A percentile compares a stretch with the other conserved stretches of the same genome.
phyloP scores from a whole-genome alignment of 768 basidiomycete species.

The Cyathus striatus region DNA sequence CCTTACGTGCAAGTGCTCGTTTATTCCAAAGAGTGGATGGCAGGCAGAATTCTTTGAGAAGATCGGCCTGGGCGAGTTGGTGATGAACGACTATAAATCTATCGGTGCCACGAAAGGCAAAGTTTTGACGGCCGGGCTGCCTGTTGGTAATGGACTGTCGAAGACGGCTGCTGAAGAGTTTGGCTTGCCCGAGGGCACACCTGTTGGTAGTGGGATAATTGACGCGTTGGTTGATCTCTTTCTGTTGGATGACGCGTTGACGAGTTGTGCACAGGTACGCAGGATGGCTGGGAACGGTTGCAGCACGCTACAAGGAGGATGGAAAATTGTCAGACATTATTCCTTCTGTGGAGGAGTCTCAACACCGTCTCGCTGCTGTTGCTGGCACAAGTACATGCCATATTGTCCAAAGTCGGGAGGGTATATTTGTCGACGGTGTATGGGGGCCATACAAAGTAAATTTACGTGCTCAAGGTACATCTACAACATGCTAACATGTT shows the following conservation, averaged over 20 bases:
- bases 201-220: constrained; percentile 94
- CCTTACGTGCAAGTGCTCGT: constrained; percentile 94
- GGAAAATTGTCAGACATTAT: constrained; percentile 42
- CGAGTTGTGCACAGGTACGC: constrained; percentile 66
- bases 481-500: background rate
- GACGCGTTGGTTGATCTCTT: constrained; percentile 69
- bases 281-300: constrained; percentile 96
- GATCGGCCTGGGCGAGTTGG: constrained; percentile 76
- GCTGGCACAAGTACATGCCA: constrained; percentile 98
- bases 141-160: constrained; percentile 80
- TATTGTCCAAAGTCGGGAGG: constrained; percentile 82
- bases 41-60: constrained; percentile 78
- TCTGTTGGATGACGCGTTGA: constrained; percentile 1
- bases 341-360: constrained; percentile 71
- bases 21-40: constrained; percentile 85
- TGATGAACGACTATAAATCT: constrained; percentile 64
- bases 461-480: background rate
- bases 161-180: constrained; percentile 78
- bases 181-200: constrained; percentile 79
- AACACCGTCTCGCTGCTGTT: constrained; percentile 81
- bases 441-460: constrained; percentile 87
- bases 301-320: constrained; percentile 60
- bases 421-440: constrained; percentile 85
- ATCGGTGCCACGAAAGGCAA: constrained; percentile 64
- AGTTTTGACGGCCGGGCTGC: constrained; percentile 78